Percentiles rank a stretch among this genome's conserved stretches.
phyloP scores from a whole-genome alignment of 2,329 filamentous ascomycete genomes.

The Chalaropsis thielavioides region DNA sequence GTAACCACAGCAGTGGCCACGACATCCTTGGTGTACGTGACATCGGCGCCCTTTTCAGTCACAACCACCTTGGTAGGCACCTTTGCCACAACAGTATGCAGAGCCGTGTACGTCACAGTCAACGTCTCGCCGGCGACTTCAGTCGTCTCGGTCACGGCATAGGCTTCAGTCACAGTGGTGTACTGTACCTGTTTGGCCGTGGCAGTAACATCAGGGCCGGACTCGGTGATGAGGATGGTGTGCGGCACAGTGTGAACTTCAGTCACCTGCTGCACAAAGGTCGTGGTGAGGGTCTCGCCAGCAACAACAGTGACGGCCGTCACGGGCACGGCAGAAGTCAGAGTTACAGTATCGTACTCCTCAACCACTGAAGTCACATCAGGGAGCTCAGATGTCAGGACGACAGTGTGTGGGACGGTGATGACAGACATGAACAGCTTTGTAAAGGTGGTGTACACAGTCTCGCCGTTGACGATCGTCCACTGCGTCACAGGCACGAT shows the following conservation, averaged over 20 bases:
- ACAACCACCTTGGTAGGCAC: not conserved
- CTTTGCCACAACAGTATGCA: not conserved
- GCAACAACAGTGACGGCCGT: conserved; percentile 7
- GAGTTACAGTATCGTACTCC: conserved; percentile 6
- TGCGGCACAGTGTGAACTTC: not conserved
- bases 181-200: not conserved
- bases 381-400: conserved; percentile 7
- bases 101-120: conserved; percentile 1
- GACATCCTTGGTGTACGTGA: not conserved
- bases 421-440: conserved; percentile 5
- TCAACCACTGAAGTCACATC: conserved; percentile 3
- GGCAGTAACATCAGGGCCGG: conserved; percentile 3
- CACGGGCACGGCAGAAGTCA: not conserved
- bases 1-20: conserved; percentile 5
- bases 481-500: not conserved
- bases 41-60: not conserved
- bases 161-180: not conserved
- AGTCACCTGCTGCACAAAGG: not conserved
- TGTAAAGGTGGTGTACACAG: conserved; percentile 10
- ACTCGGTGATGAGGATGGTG: not conserved
- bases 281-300: conserved; percentile 12
- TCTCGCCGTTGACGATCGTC: conserved; percentile 11
- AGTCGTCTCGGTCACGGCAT: conserved; percentile 5
- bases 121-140: conserved; percentile 2
- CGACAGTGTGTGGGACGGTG: not conserved